Evolutionary conservation across 2,329 filamentous ascomycete species (phyloP).

Genomic region (Aureobasidium sp.): DNA sequence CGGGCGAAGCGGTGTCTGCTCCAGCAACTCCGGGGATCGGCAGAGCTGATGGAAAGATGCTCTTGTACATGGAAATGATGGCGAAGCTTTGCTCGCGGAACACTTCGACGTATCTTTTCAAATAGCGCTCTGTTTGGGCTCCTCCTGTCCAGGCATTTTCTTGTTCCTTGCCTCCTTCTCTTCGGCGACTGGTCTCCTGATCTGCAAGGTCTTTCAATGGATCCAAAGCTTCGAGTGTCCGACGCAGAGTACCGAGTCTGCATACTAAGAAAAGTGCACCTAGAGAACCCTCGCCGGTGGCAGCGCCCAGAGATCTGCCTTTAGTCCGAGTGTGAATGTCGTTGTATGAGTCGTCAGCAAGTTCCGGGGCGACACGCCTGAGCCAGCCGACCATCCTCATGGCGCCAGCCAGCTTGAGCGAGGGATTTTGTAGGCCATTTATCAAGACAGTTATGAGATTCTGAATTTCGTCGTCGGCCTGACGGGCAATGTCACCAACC

Average conservation of each 20-base stretch:
- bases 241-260: conserved; percentile 69
- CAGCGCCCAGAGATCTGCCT: conserved; percentile 21
- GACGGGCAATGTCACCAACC: conserved; percentile 62
- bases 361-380: conserved; percentile 74
- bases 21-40: conserved; percentile 30
- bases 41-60: conserved; percentile 65
- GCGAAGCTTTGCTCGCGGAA: conserved; percentile 96
- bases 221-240: conserved; percentile 73
- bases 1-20: background rate
- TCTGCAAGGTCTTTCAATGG: conserved; percentile 85
- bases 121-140: conserved; percentile 86
- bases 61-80: conserved; percentile 89
- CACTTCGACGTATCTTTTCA: conserved; percentile 94
- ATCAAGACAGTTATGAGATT: conserved; percentile 83
- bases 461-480: conserved; percentile 82
- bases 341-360: conserved; percentile 40
- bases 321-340: background rate
- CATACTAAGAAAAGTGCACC: conserved; percentile 84
- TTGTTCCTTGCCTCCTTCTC: conserved; percentile 27
- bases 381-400: conserved; percentile 90
- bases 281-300: conserved; percentile 54
- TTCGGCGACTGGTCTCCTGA: conserved; percentile 59
- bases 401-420: conserved; percentile 79
- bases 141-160: conserved; percentile 52
- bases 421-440: conserved; percentile 64